phyloP scores from a whole-genome alignment of 1,139 yeast species.

The Magnusiomyces clavatus region DNA sequence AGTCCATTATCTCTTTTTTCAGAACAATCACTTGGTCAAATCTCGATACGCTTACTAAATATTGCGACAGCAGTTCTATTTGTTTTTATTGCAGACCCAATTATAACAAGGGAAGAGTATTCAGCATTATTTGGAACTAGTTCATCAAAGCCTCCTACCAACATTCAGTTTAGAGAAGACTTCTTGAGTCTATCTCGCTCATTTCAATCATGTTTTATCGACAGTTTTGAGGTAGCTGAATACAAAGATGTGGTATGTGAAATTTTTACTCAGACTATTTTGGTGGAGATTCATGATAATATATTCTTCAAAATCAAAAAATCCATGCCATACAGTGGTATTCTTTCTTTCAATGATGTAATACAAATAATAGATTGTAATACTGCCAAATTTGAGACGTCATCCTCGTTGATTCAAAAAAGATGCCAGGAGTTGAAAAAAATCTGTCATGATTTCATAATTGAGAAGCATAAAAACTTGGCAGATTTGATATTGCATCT shows the following conservation, averaged over 20 bases:
- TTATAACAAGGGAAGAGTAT: background rate
- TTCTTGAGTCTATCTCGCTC: background rate
- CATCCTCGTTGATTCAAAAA: background rate
- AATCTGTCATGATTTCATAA: background rate
- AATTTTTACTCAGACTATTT: background rate
- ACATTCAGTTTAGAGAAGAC: background rate
- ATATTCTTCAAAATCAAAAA: no score
- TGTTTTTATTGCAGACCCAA: background rate
- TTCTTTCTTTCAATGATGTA: background rate
- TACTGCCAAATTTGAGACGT: background rate
- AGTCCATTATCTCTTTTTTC: slow-evolving; percentile 3
- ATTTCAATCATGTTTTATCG: background rate
- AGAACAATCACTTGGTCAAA: background rate
- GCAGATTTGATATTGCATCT: background rate
- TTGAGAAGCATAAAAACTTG: background rate
- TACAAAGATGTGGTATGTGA: background rate
- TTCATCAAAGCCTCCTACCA: background rate
- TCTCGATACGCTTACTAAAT: slow-evolving; percentile 3
- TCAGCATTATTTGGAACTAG: background rate
- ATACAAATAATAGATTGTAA: background rate
- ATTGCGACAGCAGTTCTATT: slow-evolving; percentile 6
- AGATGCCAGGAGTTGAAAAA: background rate
- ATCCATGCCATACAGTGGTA: background rate
- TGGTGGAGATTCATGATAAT: no score
- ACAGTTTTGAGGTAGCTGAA: background rate